A percentile compares a stretch with the other conserved stretches of the same genome.
These are phyloP conservation scores for Mortierella claussenii DNA, from an alignment of 192 early-diverging fungal genomes.

Conservation along the genomic window DNA sequence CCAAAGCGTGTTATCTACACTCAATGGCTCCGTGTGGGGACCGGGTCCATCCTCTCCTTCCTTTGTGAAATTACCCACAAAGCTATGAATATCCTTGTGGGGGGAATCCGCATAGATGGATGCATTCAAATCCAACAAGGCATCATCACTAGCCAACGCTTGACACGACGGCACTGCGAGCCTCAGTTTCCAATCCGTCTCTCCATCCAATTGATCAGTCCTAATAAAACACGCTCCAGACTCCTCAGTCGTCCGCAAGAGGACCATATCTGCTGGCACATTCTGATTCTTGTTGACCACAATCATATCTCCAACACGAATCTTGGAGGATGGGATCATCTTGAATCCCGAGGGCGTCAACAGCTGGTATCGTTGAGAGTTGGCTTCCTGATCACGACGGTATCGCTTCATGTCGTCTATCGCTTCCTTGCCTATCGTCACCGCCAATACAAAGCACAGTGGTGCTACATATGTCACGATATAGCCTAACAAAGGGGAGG, in stretches of 20 bases:
- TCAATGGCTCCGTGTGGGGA: conserved; percentile 73
- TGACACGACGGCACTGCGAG: conserved; percentile 87
- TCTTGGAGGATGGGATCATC: conserved; percentile 79
- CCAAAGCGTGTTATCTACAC: conserved; percentile 94
- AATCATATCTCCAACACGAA: conserved; percentile 91
- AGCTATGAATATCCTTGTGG: conserved; percentile 94
- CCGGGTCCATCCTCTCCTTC: conserved; percentile 44
- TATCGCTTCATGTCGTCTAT: conserved; percentile 88
- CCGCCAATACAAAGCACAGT: conserved; percentile 86
- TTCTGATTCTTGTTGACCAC: conserved; percentile 87
- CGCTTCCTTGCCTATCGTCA: conserved; percentile 94
- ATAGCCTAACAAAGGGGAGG: too few species aligned
- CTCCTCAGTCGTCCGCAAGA: conserved; percentile 85
- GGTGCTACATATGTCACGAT: conserved; percentile 95
- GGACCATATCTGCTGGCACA: conserved; percentile 91
- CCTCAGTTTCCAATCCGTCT: conserved; percentile 97
- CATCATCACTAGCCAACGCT: conserved; percentile 67
- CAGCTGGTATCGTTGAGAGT: conserved; percentile 82
- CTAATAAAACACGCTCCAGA: conserved; percentile 93
- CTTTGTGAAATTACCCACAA: conserved; percentile 79
- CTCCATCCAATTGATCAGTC: conserved; percentile 97
- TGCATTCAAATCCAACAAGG: conserved; percentile 71
- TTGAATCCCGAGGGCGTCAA: conserved; percentile 61
- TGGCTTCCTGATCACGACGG: conserved; percentile 88
- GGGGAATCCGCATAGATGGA: conserved; percentile 89